These are phyloP conservation scores for Drechslera avenae DNA, from an alignment of 2,329 filamentous ascomycete species.

Conservation along the genomic window DNA sequence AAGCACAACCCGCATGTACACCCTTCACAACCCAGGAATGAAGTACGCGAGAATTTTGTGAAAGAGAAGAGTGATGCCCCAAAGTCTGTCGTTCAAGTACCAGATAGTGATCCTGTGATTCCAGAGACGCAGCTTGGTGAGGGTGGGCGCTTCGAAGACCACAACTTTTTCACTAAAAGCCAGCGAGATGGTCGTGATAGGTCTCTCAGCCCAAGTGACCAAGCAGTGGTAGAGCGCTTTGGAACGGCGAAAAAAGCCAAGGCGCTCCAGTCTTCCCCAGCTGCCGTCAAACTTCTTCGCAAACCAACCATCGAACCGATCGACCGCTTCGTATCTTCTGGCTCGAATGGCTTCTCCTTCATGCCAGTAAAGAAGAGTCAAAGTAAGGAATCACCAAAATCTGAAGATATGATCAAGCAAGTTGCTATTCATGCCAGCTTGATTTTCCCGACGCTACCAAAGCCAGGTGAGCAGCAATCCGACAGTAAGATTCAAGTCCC, in stretches of 20 bases:
- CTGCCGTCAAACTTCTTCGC: not conserved
- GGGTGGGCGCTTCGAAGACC: not conserved
- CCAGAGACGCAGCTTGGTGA: conserved; percentile 28
- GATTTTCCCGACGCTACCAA: not conserved
- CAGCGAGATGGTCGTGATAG: not conserved
- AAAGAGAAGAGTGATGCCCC: conserved; percentile 17
- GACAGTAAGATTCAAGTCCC: not conserved
- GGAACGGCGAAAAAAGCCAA: conserved; percentile 1
- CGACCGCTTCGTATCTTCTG: not conserved
- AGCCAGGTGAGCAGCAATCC: not conserved
- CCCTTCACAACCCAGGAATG: conserved; percentile 32
- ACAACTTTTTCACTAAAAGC: not conserved
- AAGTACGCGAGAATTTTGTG: conserved; percentile 19
- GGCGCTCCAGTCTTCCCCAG: not conserved
- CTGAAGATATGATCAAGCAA: not conserved
- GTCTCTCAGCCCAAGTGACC: conserved; percentile 5
- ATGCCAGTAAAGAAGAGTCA: not conserved
- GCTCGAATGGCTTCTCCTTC: conserved; percentile 5
- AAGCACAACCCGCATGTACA: conserved; percentile 8
- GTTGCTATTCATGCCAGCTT: not conserved
- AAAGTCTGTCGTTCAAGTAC: conserved; percentile 18
- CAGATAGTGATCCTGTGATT: conserved; percentile 23
- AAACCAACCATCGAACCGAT: not conserved
- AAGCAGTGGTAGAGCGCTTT: conserved; percentile 7
- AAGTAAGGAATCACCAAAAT: not conserved